These are phyloP conservation scores for Colletotrichum plurivorum DNA, from an alignment of 2,329 filamentous ascomycete genomes.

Conservation along the genomic window DNA sequence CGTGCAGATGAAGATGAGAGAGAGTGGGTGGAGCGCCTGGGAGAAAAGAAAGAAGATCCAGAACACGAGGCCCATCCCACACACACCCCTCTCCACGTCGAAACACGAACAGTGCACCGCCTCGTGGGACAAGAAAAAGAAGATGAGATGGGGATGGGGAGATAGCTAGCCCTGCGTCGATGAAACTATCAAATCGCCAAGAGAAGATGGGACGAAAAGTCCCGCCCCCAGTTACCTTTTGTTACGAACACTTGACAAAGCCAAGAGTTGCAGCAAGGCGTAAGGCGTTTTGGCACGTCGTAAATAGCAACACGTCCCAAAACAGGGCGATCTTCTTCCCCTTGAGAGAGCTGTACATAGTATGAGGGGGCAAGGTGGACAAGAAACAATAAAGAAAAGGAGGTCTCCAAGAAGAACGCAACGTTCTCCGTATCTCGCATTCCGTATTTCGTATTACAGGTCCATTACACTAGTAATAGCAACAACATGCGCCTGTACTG, in stretches of 20 bases:
- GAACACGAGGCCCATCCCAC: conserved; percentile 6
- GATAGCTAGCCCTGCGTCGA: not conserved
- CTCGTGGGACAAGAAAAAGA: conserved; percentile 12
- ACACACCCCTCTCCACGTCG: not conserved
- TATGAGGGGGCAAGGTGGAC: too few relatives aligned
- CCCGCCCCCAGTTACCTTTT: too few relatives aligned
- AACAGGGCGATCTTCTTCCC: not conserved
- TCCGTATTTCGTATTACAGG: not conserved
- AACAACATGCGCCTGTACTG: too few relatives aligned
- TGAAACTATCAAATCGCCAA: not conserved
- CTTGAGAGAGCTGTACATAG: too few relatives aligned
- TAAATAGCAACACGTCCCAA: conserved; percentile 28
- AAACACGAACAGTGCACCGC: conserved; percentile 14
- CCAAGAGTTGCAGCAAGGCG: not conserved
- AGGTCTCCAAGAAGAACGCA: conserved; percentile 8
- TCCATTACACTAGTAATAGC: too few relatives aligned
- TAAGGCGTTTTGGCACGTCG: not conserved
- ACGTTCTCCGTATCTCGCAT: conserved; percentile 11
- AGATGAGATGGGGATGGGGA: conserved; percentile 13
- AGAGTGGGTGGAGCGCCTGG: not conserved
- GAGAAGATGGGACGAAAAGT: conserved; percentile 2
- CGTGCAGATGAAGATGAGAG: too few relatives aligned
- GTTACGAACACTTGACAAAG: conserved; percentile 11
- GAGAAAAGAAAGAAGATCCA: conserved; percentile 3
- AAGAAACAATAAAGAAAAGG: not conserved